Base-by-base conservation (phyloP, 2,329 filamentous ascomycete species). In the Dryadomyces quercus-mongolicae region DNA sequence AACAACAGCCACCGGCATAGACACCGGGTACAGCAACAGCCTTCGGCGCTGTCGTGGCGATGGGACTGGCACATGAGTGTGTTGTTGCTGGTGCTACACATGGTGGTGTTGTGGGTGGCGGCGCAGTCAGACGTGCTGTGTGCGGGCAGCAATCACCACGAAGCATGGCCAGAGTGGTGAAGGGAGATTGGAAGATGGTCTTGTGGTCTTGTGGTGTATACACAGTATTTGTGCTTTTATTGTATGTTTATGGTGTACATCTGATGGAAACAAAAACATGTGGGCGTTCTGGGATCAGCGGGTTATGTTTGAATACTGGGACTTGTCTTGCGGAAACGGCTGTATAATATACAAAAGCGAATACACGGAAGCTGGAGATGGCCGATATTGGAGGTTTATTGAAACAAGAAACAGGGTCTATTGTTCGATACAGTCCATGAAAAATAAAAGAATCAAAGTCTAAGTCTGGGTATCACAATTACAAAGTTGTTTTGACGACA, bases 41-140 rank as follows among this genome's bases (percentile, higher is more conserved):
- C n/a, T n/a, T 21, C 6, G 10, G 21, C 31, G 25, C 34, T 15
- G 34, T 42, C 21, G 2, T 66, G 62, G 63, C 54, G 54, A 5
- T 67, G 65, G 65, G 65, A 63, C 22, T 70, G 67, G 68, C 61
- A 61, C 55, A 58, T 64, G 9, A 71, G 65, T 54, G 38, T 64
- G 13, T 25, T 60, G n/a, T 55, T 71, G 47, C 52, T 71, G 15
- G 59, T 58, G n/a, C 53, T 70, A 36, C 70, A 72, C 56, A 66
- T 68, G 51, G 31, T 60, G 5, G 60, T 66, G 18, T 52, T 72
- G 12, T 66, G 64, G 65, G 56, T 60, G 15, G 60, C 66, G 47
- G 63, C 62, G 25, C 61, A 61, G 38, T 62, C 60, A 60, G 65
- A 63, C 16, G 57, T 61, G n/a, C 58, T 71, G 16, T 71, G 69